These are phyloP conservation scores for Voacanga thouarsii DNA, from an alignment of 257 asterid species.

Conservation along the genomic window DNA sequence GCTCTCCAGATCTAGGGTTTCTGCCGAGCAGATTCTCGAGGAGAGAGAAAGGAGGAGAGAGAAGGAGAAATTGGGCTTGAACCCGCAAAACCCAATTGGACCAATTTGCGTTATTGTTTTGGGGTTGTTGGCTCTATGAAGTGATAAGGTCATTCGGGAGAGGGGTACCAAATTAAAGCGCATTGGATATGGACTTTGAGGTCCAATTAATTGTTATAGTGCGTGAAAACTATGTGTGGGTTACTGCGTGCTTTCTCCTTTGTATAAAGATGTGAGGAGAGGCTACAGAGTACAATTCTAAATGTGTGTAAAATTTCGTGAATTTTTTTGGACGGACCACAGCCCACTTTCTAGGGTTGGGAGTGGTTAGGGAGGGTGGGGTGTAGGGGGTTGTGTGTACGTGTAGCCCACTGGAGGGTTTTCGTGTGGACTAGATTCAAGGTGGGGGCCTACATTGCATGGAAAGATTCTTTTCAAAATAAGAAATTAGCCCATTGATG, in stretches of 20 bases:
- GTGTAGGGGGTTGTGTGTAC: background rate
- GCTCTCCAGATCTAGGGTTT: slow-evolving; percentile 68
- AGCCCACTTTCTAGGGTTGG: slow-evolving; percentile 25
- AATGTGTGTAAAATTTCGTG: background rate
- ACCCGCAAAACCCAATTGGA: slow-evolving; percentile 51
- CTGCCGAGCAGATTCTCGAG: slow-evolving; percentile 11
- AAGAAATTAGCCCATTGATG: slow-evolving; percentile 16
- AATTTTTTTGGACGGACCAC: slow-evolving; percentile 26
- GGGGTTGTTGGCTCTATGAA: slow-evolving; percentile 32
- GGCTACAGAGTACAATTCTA: background rate
- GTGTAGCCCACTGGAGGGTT: slow-evolving; percentile 24
- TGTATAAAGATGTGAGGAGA: background rate
- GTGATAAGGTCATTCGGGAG: slow-evolving; percentile 46
- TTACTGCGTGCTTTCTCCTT: slow-evolving; percentile 26
- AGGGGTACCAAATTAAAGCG: slow-evolving; percentile 32
- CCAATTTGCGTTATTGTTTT: slow-evolving; percentile 26
- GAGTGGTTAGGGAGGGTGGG: background rate
- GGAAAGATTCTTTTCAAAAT: background rate
- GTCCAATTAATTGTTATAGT: slow-evolving; percentile 48
- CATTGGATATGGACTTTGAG: slow-evolving; percentile 85
- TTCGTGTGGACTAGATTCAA: slow-evolving; percentile 5
- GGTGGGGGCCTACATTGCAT: slow-evolving; percentile 21
- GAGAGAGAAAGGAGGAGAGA: slow-evolving; percentile 42
- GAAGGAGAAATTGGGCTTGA: slow-evolving; percentile 72
- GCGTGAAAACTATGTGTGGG: slow-evolving; percentile 30